phyloP scores from a whole-genome alignment of 2,329 filamentous ascomycete species.

The Camillea tinctor region DNA sequence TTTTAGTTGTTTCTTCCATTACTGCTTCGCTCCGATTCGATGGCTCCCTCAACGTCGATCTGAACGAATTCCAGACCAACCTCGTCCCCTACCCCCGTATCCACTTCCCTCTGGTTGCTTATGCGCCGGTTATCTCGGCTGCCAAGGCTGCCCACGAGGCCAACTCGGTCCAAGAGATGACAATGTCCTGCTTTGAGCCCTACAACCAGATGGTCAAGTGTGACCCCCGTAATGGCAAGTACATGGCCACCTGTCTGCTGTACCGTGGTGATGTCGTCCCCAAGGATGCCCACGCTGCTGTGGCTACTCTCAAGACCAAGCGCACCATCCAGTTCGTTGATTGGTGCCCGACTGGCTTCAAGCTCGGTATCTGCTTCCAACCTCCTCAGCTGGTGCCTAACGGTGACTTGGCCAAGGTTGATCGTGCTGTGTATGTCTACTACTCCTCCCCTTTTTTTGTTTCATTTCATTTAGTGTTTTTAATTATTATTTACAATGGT shows the following conservation, averaged over 20 bases:
- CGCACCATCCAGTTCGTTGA: constrained; percentile 99
- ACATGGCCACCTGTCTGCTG: constrained; percentile 98
- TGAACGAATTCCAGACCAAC: constrained; percentile 99
- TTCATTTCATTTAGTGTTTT: too few species aligned
- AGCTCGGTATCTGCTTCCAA: constrained; percentile 99
- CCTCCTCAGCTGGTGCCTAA: constrained; percentile 93
- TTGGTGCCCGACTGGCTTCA: constrained; percentile 99
- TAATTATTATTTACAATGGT: neutral
- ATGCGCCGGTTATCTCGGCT: constrained; percentile 89
- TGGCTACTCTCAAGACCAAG: constrained; percentile 98
- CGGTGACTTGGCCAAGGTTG: constrained; percentile 95
- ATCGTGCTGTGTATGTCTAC: constrained; percentile 93
- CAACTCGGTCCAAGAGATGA: constrained; percentile 98
- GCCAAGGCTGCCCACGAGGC: constrained; percentile 96
- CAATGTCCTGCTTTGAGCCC: constrained; percentile 98
- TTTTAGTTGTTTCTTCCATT: constrained; percentile 89
- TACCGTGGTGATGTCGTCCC: constrained; percentile 98
- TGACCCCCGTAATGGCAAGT: constrained; percentile 97
- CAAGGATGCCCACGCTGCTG: constrained; percentile 89
- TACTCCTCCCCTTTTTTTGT: constrained; percentile 36
- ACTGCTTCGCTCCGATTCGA: constrained; percentile 98
- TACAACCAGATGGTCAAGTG: constrained; percentile 99
- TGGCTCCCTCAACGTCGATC: constrained; percentile 96
- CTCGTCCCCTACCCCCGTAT: constrained; percentile 98
- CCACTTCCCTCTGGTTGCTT: constrained; percentile 97